A percentile compares a stretch with the other conserved stretches of the same genome.
Evolutionary conservation across 768 basidiomycete species (phyloP).

Genomic region (Dioszegia aurantiaca): DNA sequence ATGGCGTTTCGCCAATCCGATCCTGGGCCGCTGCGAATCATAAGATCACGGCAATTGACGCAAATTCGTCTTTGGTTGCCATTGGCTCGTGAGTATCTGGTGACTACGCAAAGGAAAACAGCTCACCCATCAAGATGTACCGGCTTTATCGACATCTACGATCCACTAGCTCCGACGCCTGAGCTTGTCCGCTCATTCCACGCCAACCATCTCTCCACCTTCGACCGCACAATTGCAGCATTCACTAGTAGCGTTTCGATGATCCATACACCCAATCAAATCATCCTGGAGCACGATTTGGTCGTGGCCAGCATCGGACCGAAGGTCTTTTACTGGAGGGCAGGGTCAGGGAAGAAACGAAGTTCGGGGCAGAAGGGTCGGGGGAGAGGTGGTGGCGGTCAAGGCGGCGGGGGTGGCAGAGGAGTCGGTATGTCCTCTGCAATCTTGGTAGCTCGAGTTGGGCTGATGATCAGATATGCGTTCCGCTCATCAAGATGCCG

Average conservation of each 20-base stretch:
- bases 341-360: conserved; percentile 39
- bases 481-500: conserved; percentile 33
- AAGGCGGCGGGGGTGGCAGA: not conserved
- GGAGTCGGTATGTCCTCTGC: not conserved
- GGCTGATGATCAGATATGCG: conserved; percentile 30
- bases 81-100: conserved; percentile 36
- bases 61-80: conserved; percentile 37
- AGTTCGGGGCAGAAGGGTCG: conserved; percentile 25
- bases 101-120: not conserved
- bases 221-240: conserved; percentile 22
- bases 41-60: conserved; percentile 39
- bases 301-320: conserved; percentile 43
- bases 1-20: conserved; percentile 20
- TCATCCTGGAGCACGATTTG: conserved; percentile 48
- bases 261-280: conserved; percentile 40
- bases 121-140: conserved; percentile 26
- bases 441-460: not conserved
- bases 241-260: conserved; percentile 21
- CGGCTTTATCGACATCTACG: conserved; percentile 43
- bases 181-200: conserved; percentile 35
- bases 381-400: conserved; percentile 25
- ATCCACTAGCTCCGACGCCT: conserved; percentile 37
- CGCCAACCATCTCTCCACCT: conserved; percentile 30
- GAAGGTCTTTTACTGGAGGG: conserved; percentile 45
- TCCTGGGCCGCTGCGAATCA: conserved; percentile 31